phyloP scores from a whole-genome alignment of 495 filamentous ascomycete species.

The Penicillium tannophilum region DNA sequence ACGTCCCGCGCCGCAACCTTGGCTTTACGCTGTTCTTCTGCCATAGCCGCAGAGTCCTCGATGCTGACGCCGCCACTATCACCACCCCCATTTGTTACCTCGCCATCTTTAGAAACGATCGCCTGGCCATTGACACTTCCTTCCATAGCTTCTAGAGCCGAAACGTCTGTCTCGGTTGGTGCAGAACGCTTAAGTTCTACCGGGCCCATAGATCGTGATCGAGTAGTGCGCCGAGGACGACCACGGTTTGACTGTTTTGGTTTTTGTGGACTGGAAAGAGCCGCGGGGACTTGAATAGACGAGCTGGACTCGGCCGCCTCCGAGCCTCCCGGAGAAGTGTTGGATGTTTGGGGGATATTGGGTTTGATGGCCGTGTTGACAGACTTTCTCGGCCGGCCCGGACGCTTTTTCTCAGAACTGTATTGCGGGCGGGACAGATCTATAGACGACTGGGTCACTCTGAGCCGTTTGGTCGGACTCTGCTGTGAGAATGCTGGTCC shows the following conservation, averaged over 20 bases:
- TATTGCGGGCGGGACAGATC: conserved; percentile 3
- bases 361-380: conserved; percentile 25
- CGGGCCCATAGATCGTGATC: conserved; percentile 14
- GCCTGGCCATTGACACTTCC: background rate
- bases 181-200: background rate
- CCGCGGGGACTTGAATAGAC: conserved; percentile 2
- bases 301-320: conserved; percentile 7
- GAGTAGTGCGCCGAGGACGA: conserved; percentile 20
- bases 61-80: background rate
- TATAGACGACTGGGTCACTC: conserved; percentile 24
- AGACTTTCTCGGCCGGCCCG: conserved; percentile 40
- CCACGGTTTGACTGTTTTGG: conserved; percentile 6
- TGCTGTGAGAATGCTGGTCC: conserved; percentile 7
- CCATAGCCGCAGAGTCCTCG: background rate
- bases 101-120: background rate
- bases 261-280: conserved; percentile 1
- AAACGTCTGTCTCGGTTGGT: background rate
- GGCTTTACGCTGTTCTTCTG: conserved; percentile 38
- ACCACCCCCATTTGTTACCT: background rate
- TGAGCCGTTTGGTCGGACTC: conserved; percentile 35
- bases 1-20: conserved; percentile 41
- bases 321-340: conserved; percentile 1
- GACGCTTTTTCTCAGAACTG: conserved; percentile 21
- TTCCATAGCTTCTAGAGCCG: background rate
- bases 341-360: conserved; percentile 16